A percentile compares a stretch with the other conserved stretches of the same genome.
phyloP scores from a whole-genome alignment of 1,284 basidiomycete genomes.

The Phylloporus gajari region DNA sequence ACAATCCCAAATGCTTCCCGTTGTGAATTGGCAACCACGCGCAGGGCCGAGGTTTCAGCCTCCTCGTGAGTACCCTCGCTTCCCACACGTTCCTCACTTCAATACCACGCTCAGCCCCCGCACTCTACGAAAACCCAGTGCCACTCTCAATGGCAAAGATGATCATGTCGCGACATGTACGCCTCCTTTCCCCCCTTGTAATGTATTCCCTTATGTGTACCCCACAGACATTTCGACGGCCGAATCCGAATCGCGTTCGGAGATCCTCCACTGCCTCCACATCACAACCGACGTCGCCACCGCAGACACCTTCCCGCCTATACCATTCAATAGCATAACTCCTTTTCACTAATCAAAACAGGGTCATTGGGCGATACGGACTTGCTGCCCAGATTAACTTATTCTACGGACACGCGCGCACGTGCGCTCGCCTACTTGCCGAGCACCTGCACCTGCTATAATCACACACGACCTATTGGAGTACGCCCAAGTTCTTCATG shows the following conservation, averaged over 20 bases:
- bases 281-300: constrained; percentile 35
- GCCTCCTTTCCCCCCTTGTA: constrained; percentile 11
- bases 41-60: constrained; percentile 42
- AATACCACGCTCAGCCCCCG: constrained; percentile 35
- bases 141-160: constrained; percentile 48
- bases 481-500: constrained; percentile 29
- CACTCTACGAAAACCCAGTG: constrained; percentile 46
- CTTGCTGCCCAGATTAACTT: constrained; percentile 35
- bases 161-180: constrained; percentile 47
- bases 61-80: constrained; percentile 37
- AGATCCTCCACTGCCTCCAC: constrained; percentile 33
- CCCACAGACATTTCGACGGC: constrained; percentile 43
- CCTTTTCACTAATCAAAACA: constrained; percentile 36
- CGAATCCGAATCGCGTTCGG: constrained; percentile 44
- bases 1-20: constrained; percentile 22
- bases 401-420: constrained; percentile 41
- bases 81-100: constrained; percentile 2
- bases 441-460: constrained; percentile 37
- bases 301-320: constrained; percentile 45
- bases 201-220: constrained; percentile 4
- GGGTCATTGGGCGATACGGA: constrained; percentile 15
- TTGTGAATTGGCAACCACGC: constrained; percentile 37
- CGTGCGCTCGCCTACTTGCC: constrained; percentile 25
- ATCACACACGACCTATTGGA: constrained; percentile 38
- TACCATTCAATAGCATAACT: constrained; percentile 47